These are phyloP conservation scores for Tulasnella sp. DNA, from an alignment of 768 basidiomycete genomes.

Conservation along the genomic window DNA sequence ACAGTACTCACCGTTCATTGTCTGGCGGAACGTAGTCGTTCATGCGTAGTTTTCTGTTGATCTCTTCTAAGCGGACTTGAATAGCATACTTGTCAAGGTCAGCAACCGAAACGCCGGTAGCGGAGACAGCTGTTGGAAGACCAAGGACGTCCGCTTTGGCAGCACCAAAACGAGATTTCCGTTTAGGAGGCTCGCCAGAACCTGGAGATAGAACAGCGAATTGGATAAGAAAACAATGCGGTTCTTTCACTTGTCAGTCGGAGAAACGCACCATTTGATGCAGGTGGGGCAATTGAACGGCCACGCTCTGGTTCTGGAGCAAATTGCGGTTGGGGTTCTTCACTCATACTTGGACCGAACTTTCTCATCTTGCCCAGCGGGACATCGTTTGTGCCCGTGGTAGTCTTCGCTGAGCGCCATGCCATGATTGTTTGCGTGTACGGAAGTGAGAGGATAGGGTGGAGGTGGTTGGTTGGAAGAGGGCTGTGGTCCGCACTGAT, in stretches of 20 bases:
- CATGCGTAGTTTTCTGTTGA: conserved; percentile 85
- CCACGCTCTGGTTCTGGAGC: conserved; percentile 45
- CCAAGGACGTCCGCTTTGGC: conserved; percentile 86
- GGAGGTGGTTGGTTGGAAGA: not conserved
- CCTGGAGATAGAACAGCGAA: not conserved
- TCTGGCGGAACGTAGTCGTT: conserved; percentile 97
- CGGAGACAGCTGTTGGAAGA: conserved; percentile 87
- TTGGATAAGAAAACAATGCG: conserved; percentile 37
- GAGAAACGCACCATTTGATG: conserved; percentile 49
- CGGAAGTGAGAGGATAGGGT: not conserved
- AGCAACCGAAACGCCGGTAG: conserved; percentile 86
- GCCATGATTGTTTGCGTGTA: conserved; percentile 9
- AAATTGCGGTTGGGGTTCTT: conserved; percentile 78
- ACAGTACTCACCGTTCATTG: conserved; percentile 58
- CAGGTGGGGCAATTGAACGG: conserved; percentile 26
- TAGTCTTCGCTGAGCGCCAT: conserved; percentile 63
- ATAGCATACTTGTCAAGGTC: conserved; percentile 98
- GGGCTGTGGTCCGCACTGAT: not conserved
- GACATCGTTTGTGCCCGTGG: conserved; percentile 87
- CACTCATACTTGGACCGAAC: conserved; percentile 80
- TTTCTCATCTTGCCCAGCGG: conserved; percentile 84
- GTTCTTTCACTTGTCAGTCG: conserved; percentile 52
- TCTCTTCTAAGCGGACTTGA: conserved; percentile 92
- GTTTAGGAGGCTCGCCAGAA: conserved; percentile 66
- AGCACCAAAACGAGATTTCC: conserved; percentile 97